Conservation (phyloP, 2,329 filamentous ascomycete genomes). For the Claviceps digitariae region DNA sequence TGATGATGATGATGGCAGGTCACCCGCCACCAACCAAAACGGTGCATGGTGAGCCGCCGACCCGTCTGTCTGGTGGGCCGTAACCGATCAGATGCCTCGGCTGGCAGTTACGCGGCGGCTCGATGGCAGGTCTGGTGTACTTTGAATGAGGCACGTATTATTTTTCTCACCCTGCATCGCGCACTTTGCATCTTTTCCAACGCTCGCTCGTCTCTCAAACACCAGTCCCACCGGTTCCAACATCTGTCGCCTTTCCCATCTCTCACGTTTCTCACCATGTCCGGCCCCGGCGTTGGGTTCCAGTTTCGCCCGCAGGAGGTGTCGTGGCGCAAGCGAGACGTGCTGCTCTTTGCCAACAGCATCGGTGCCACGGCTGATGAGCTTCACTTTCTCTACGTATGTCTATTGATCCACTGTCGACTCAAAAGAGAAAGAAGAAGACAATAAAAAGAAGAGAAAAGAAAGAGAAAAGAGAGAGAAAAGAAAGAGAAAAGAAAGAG, state of each 20-base stretch:
- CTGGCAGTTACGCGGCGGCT: too few species aligned
- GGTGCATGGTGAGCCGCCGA: too few species aligned
- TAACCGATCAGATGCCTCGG: neutral
- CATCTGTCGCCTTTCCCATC: neutral
- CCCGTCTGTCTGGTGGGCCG: neutral
- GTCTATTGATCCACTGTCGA: neutral
- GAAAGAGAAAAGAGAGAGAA: neutral
- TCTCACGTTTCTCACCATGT: conserved; percentile 14
- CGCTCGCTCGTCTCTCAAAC: too few species aligned
- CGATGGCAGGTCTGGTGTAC: neutral
- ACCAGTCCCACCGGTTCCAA: too few species aligned
- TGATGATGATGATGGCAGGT: neutral
- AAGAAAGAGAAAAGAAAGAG: neutral
- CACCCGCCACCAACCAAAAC: too few species aligned
- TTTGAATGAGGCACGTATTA: neutral
- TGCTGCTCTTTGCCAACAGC: conserved; percentile 78
- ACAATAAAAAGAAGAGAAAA: neutral
- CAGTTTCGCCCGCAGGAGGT: conserved; percentile 66
- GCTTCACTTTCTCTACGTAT: conserved; percentile 82
- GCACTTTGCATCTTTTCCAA: neutral
- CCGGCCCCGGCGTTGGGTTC: conserved; percentile 53
- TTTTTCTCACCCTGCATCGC: neutral
- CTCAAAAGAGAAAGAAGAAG: neutral
- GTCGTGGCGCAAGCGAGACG: conserved; percentile 77
- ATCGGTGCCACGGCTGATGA: conserved; percentile 78